Conservation (phyloP, 2,329 filamentous ascomycete genomes). For the Dactylella cylindrospora region DNA sequence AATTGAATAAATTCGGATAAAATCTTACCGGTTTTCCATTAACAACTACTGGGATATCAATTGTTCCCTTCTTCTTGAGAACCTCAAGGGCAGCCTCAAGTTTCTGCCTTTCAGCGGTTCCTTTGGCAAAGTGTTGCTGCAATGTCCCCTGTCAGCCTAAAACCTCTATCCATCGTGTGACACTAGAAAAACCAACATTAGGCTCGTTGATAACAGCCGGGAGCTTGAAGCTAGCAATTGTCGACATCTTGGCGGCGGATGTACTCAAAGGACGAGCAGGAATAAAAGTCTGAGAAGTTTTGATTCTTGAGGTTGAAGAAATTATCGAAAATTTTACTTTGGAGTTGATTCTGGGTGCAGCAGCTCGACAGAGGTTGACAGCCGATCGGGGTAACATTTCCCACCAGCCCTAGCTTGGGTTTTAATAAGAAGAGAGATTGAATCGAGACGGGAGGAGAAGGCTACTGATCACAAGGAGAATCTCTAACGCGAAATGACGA, state of each 20-base stretch:
- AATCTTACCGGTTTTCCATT: constrained; percentile 72
- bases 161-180: constrained; percentile 3
- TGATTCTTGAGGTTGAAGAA: constrained; percentile 1
- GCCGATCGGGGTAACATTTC: constrained; percentile 35
- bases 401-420: no score
- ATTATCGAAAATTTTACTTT: constrained; percentile 28
- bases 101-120: constrained; percentile 73
- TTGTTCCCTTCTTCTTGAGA: constrained; percentile 67
- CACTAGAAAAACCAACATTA: constrained; percentile 67
- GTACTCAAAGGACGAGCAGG: constrained; percentile 25
- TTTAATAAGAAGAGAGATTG: no score
- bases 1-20: constrained; percentile 4
- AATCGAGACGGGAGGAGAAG: no score
- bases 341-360: constrained; percentile 12
- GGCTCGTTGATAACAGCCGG: constrained; percentile 88
- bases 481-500: no score
- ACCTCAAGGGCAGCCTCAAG: constrained; percentile 72
- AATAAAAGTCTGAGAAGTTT: constrained; percentile 1
- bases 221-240: constrained; percentile 81
- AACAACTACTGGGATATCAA: constrained; percentile 80
- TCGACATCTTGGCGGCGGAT: constrained; percentile 53
- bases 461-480: constrained; percentile 2
- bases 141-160: constrained; percentile 6
- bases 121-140: constrained; percentile 86
- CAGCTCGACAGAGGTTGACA: constrained; percentile 24